Evolutionary conservation across 2,329 filamentous ascomycete species (phyloP).

Genomic region (Trichophyton mentagrophytes): DNA sequence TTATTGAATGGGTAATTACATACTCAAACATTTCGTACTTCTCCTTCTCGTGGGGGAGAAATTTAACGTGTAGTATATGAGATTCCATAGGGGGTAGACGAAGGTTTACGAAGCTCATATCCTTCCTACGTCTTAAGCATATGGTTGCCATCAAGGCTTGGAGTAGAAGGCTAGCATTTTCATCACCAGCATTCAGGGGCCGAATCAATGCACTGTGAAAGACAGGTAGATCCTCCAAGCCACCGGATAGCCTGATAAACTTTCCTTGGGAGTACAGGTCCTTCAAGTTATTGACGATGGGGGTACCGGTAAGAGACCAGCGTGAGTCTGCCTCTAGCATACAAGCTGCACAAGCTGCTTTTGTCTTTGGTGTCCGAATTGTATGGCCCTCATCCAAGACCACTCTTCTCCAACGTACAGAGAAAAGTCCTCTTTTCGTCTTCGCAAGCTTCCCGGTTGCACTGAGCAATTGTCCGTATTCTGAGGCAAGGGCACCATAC

Average conservation of each 20-base stretch:
- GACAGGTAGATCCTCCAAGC: slow-evolving; percentile 57
- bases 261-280: slow-evolving; percentile 70
- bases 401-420: slow-evolving; percentile 61
- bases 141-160: slow-evolving; percentile 69
- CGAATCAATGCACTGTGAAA: slow-evolving; percentile 63
- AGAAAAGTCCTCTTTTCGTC: slow-evolving; percentile 43
- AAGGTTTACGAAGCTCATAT: slow-evolving; percentile 78
- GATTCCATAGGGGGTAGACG: slow-evolving; percentile 65
- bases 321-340: slow-evolving; percentile 55
- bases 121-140: slow-evolving; percentile 69
- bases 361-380: slow-evolving; percentile 65
- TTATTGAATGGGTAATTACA: slow-evolving; percentile 19
- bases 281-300: slow-evolving; percentile 69
- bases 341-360: slow-evolving; percentile 56
- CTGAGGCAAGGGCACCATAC: slow-evolving; percentile 61
- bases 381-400: slow-evolving; percentile 75
- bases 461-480: slow-evolving; percentile 43
- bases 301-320: slow-evolving; percentile 71
- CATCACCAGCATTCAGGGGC: slow-evolving; percentile 48
- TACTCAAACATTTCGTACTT: slow-evolving; percentile 64
- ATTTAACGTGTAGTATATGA: slow-evolving; percentile 61
- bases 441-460: slow-evolving; percentile 31
- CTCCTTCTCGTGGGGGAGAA: slow-evolving; percentile 58
- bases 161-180: slow-evolving; percentile 50
- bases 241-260: slow-evolving; percentile 63